A percentile compares a stretch with the other conserved stretches of the same genome.
phyloP scores from a whole-genome alignment of 2,329 filamentous ascomycete genomes.

The Byssoonygena ceratinophila region DNA sequence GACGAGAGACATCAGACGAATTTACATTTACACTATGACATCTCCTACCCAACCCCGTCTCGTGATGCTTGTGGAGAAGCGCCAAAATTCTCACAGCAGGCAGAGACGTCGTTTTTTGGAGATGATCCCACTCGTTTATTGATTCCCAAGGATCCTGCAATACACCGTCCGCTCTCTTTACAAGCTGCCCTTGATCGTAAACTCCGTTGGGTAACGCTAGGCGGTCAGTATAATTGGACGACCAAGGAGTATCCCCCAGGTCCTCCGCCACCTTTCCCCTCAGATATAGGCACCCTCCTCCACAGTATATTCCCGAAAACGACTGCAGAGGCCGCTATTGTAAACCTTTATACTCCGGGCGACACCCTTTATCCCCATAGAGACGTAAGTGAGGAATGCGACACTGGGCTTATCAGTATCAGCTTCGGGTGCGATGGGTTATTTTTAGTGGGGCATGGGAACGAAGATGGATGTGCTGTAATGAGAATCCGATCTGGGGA shows the following conservation, averaged over 20 bases:
- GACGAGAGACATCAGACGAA: constrained; percentile 72
- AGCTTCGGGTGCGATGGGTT: constrained; percentile 84
- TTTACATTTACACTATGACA: constrained; percentile 68
- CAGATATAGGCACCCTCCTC: constrained; percentile 59
- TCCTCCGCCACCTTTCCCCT: constrained; percentile 61
- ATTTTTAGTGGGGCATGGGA: constrained; percentile 68
- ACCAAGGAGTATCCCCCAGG: constrained; percentile 65
- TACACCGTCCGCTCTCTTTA: constrained; percentile 66
- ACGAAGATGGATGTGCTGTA: constrained; percentile 33
- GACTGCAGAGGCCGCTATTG: constrained; percentile 74
- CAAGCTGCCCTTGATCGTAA: constrained; percentile 64
- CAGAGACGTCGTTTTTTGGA: constrained; percentile 42
- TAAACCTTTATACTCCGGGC: constrained; percentile 83
- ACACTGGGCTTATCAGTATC: constrained; percentile 68
- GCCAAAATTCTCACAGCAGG: constrained; percentile 11
- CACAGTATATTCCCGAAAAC: constrained; percentile 64
- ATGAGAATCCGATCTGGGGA: constrained; percentile 72
- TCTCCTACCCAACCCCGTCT: constrained; percentile 47
- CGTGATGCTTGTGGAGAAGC: not conserved
- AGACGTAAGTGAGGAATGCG: constrained; percentile 78
- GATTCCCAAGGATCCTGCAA: constrained; percentile 54
- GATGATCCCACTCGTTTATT: constrained; percentile 35
- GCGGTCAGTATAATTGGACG: constrained; percentile 95
- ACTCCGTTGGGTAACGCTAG: constrained; percentile 86
- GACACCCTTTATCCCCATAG: constrained; percentile 89